Percentiles rank a stretch among this genome's conserved stretches.
These are phyloP conservation scores for Fusarium sterilihyphosum DNA, from an alignment of 2,329 filamentous ascomycete genomes.

Conservation along the genomic window DNA sequence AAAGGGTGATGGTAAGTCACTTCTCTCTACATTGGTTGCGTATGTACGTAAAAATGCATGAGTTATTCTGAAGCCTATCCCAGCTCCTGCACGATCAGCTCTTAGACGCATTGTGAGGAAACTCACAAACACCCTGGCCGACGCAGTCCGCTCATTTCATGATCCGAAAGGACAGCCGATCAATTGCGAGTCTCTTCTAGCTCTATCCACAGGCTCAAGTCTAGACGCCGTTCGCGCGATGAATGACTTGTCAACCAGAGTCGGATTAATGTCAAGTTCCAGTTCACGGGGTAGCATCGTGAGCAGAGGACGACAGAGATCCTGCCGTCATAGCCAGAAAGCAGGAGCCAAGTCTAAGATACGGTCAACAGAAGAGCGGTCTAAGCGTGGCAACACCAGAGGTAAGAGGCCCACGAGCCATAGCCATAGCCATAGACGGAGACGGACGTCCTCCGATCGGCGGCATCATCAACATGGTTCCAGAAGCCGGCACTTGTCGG, in stretches of 20 bases:
- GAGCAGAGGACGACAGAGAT: conserved; percentile 32
- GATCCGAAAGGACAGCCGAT: conserved; percentile 46
- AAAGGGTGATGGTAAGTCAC: conserved; percentile 59
- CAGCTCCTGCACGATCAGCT: conserved; percentile 52
- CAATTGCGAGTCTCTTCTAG: conserved; percentile 58
- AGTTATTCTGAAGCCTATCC: conserved; percentile 18
- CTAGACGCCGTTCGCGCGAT: conserved; percentile 61
- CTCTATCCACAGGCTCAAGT: conserved; percentile 59
- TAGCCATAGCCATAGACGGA: not conserved
- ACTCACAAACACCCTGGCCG: conserved; percentile 55
- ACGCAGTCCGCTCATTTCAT: conserved; percentile 49
- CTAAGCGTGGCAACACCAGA: conserved; percentile 15
- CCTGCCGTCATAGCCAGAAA: conserved; percentile 19
- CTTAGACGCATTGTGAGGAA: conserved; percentile 55
- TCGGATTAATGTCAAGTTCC: conserved; percentile 28
- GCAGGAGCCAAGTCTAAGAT: conserved; percentile 10
- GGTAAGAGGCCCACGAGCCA: conserved; percentile 16
- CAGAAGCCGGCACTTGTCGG: conserved; percentile 1
- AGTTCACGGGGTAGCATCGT: conserved; percentile 26
- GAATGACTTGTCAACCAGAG: conserved; percentile 55
- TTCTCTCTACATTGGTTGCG: not conserved
- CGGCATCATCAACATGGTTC: conserved; percentile 14
- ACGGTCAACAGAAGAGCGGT: conserved; percentile 7
- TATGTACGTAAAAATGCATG: conserved; percentile 10
- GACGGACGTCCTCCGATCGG: conserved; percentile 11